Evolutionary conservation across 371 early-diverging fungal species (phyloP), one percentile per base, ranked within the genome.

Genomic region (Saksenaea oblongispora): DNA sequence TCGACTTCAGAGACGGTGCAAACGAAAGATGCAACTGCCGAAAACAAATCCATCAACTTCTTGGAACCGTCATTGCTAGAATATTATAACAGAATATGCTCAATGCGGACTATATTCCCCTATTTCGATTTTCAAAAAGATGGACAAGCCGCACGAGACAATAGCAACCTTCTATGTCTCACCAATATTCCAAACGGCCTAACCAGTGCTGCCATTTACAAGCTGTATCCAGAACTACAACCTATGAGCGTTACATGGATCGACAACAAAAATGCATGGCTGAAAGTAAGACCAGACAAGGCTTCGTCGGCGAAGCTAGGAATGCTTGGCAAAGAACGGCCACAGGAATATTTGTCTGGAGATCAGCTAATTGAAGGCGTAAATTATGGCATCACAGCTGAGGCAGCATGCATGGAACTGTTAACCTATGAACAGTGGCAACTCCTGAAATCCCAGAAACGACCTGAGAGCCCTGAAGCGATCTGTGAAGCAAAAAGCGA

Each of bases 91-190:
- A 56, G 71, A 15, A 47, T 86, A 8, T 80, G 66, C 31, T 59
- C 80, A 31, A 84, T 84, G 84, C 72, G 83, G 13, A 72, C 71
- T 53, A 79, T 80, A 28, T 67, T 78, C 17, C 79, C 79, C 1
- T 77, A 72, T 54, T 62, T 86, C 55, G 72, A 86, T 61, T 63
- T 86, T n/a, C 59, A 72, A 5, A 78, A 79, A 14, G 69, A 71
- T 22, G 83, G 82, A 54, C 47, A 37, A 63, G 78, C 68, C 11
- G 72, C 68, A 0, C 62, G 67, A 15, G 70, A 73, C 4, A 66
- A 64, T 2, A 78, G 76, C 5, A 75, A 71, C 34, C 65, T 59
- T 41, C 82, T 79, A 60, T 70, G 66, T 42, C 68, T 86, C 36
- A 75, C 62, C 26, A 80, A 83, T 61, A 72, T 84, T 22, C 84